A percentile compares a stretch with the other conserved stretches of the same genome.
Evolutionary conservation across 805 yeast genomes (phyloP).

Genomic region (Metschnikowia koreensis): DNA sequence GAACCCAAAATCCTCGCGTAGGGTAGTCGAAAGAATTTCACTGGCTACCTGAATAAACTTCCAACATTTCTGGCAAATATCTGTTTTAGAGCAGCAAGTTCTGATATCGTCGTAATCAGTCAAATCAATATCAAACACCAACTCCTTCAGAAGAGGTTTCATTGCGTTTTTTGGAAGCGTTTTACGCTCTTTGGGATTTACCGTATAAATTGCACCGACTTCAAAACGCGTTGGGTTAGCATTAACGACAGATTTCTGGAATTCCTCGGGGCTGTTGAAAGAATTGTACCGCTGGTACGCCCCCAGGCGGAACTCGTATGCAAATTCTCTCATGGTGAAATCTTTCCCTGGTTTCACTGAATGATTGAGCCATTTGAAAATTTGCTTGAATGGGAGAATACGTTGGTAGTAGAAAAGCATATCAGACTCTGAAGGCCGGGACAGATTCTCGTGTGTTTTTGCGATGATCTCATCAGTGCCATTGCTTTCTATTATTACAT

Average conservation of each 20-base stretch:
- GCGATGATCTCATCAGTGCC: background rate
- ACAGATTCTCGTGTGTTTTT: constrained; percentile 8
- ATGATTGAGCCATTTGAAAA: constrained; percentile 90
- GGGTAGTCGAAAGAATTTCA: constrained; percentile 64
- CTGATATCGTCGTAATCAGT: constrained; percentile 93
- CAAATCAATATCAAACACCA: constrained; percentile 95
- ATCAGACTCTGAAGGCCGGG: constrained; percentile 51
- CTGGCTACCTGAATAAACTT: constrained; percentile 84
- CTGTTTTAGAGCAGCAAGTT: constrained; percentile 87
- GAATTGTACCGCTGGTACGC: constrained; percentile 90
- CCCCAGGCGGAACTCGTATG: constrained; percentile 83
- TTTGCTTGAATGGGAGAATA: constrained; percentile 69
- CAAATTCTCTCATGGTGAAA: constrained; percentile 88
- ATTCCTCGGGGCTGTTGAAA: constrained; percentile 61
- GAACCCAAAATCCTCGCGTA: constrained; percentile 88
- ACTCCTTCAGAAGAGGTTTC: constrained; percentile 80
- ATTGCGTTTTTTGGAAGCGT: constrained; percentile 70
- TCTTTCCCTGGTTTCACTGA: constrained; percentile 71
- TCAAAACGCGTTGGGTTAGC: constrained; percentile 90
- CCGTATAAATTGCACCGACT: constrained; percentile 86
- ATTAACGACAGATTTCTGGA: constrained; percentile 69
- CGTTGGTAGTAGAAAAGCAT: constrained; percentile 70
- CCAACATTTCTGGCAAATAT: constrained; percentile 91
- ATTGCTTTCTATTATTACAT: background rate
- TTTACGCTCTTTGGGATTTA: constrained; percentile 84